Base-by-base conservation (phyloP, 2,329 filamentous ascomycete species). In the Colletotrichum lupini region DNA sequence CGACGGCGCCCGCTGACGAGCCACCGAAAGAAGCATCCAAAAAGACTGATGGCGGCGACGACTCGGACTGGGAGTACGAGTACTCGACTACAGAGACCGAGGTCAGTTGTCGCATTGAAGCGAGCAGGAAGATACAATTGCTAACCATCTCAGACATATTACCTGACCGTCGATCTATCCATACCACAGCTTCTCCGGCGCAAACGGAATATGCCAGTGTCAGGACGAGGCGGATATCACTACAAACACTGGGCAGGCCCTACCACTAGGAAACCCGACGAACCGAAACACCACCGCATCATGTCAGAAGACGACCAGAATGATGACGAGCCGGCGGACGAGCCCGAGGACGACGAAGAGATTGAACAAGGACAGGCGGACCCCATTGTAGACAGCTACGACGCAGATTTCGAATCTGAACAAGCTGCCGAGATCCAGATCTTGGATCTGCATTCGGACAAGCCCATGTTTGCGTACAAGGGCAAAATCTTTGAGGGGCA, bases 401-500 rank as follows among this genome's bases (percentile, higher is more conserved):
- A 77, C 8, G 77, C 74, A 22, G 64, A 75, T 52, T 55, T 67
- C 46, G 75, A 78, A 63, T 53, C 66, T 28, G 63, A 68, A 19
- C 61, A 53, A 42, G 72, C 74, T 7, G 79, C 83, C 35, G 83
- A 89, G 52, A 89, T 98, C 6, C 95, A 98, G 79, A 92, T 98
- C 63, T 86, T 97, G n/a, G 95, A 94, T 32, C 87, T 98, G 4
- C 93, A 97, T 81, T 92, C 92, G 1, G 79, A 84, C 2, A 92
- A 93, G 61, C 96, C 96, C 0, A 85, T 98, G 32, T 88, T 98
- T 72, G 93, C 93, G 26, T 97, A 97, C 82, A 89, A 92, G 71
- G 93, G 93, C 35, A 90, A 92, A 74, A 85, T 97, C 26, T 97
- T 95, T 80, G 91, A 91, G 75, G 96, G 95, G 76, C 85, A 90